Percentiles rank a stretch among this genome's conserved stretches.
phyloP scores from a whole-genome alignment of 805 yeast genomes.

The Phaffomyces opuntiae region DNA sequence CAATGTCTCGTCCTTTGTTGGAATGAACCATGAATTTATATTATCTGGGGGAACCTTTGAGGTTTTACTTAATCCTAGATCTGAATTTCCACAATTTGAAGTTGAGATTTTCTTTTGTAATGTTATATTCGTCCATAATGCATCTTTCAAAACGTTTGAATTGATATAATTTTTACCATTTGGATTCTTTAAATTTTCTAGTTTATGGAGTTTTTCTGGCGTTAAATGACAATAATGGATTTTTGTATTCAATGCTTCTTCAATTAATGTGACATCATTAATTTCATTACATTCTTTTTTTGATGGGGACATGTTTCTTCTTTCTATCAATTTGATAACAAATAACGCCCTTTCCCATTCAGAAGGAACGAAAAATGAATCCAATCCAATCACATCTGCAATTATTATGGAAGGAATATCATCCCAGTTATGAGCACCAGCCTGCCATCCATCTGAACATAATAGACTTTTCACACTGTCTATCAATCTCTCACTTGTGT shows the following conservation, averaged over 20 bases:
- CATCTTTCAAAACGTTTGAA: conserved; percentile 34
- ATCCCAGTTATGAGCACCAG: conserved; percentile 39
- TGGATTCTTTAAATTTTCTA: conserved; percentile 33
- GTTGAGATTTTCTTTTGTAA: conserved; percentile 34
- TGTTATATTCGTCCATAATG: conserved; percentile 42
- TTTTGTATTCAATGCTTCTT: conserved; percentile 31
- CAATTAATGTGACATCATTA: conserved; percentile 19
- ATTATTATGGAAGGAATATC: conserved; percentile 36
- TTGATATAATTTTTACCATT: conserved; percentile 33
- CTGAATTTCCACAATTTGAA: conserved; percentile 20
- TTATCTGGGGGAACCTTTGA: conserved; percentile 25
- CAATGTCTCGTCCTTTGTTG: conserved; percentile 40
- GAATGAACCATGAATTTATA: conserved; percentile 32
- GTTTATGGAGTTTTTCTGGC: conserved; percentile 37
- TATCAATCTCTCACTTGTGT: conserved; percentile 36
- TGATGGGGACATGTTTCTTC: conserved; percentile 19
- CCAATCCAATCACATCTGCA: conserved; percentile 38
- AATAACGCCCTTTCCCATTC: conserved; percentile 52
- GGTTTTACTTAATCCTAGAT: conserved; percentile 23
- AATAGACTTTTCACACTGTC: conserved; percentile 41
- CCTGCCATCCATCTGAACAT: conserved; percentile 43
- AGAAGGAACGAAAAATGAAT: conserved; percentile 45
- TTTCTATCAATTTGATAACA: conserved; percentile 34
- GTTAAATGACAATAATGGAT: conserved; percentile 43
- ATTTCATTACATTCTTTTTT: conserved; percentile 7